phyloP scores from a whole-genome alignment of 441 rosid species.

The Populus hybrid region DNA sequence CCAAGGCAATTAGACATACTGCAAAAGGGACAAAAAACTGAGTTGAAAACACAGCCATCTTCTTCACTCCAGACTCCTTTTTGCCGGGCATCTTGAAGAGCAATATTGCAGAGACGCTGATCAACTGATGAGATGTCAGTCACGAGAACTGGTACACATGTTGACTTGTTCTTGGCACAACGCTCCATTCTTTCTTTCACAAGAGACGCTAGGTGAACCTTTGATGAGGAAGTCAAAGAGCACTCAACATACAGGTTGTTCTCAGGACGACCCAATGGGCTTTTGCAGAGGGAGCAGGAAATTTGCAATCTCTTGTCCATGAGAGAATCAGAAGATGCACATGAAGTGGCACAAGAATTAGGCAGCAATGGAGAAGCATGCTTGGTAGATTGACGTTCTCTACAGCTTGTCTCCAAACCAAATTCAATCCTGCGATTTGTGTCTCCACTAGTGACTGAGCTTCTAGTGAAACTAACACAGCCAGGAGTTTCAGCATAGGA shows the following conservation, averaged over 20 bases:
- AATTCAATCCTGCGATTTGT: constrained; percentile 53
- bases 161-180: constrained; percentile 30
- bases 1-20: constrained; percentile 59
- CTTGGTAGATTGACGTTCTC: constrained; percentile 30
- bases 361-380: constrained; percentile 7
- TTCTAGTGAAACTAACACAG: constrained; percentile 24
- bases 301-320: constrained; percentile 46
- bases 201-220: constrained; percentile 58
- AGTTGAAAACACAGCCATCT: constrained; percentile 91
- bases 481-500: constrained; percentile 30
- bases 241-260: constrained; percentile 52
- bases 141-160: constrained; percentile 54
- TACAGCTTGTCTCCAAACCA: constrained; percentile 31
- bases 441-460: constrained; percentile 29
- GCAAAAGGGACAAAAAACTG: constrained; percentile 82
- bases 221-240: constrained; percentile 55
- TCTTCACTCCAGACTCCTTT: constrained; percentile 74
- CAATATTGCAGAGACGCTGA: constrained; percentile 44
- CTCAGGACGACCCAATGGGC: constrained; percentile 64
- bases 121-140: constrained; percentile 59
- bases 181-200: constrained; percentile 37
- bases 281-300: constrained; percentile 69
- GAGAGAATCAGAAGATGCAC: constrained; percentile 28
- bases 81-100: constrained; percentile 34
- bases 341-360: constrained; percentile 14